These are phyloP conservation scores for Viridothelium virens DNA, from an alignment of 495 filamentous ascomycete genomes.

Conservation along the genomic window DNA sequence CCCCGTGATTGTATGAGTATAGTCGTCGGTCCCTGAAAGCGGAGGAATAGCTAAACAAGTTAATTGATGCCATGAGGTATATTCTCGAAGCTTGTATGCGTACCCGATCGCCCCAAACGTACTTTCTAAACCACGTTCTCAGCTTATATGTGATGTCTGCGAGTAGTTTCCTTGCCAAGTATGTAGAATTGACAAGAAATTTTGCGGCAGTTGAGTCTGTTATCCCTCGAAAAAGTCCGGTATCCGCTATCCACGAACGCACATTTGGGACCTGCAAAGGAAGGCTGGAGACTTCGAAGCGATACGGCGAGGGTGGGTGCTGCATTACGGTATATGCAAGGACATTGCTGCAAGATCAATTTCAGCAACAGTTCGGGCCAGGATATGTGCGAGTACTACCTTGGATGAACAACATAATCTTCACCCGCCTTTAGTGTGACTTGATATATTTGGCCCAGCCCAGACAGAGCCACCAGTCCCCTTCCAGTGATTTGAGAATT, in stretches of 20 bases:
- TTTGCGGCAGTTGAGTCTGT: conserved; percentile 63
- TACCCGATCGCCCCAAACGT: conserved; percentile 89
- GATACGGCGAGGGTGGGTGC: conserved; percentile 68
- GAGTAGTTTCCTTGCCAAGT: conserved; percentile 51
- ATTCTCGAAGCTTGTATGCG: conserved; percentile 14
- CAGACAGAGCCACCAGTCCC: conserved; percentile 74
- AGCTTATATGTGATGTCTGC: conserved; percentile 53
- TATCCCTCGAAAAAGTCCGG: conserved; percentile 64
- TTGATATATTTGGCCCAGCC: conserved; percentile 80
- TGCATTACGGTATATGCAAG: conserved; percentile 77
- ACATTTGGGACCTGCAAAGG: conserved; percentile 70
- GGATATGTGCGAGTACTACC: conserved; percentile 37
- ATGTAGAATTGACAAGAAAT: conserved; percentile 50
- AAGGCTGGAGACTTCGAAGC: conserved; percentile 68
- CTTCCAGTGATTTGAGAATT: conserved; percentile 78
- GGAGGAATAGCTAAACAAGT: conserved; percentile 61
- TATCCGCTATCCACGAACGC: conserved; percentile 48
- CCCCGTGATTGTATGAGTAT: conserved; percentile 80
- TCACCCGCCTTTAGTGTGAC: conserved; percentile 69
- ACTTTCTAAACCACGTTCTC: conserved; percentile 64
- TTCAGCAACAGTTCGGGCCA: conserved; percentile 1
- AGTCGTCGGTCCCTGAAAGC: conserved; percentile 77
- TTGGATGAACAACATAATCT: conserved; percentile 77
- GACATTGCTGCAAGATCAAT: conserved; percentile 53
- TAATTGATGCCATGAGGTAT: not conserved